Evolutionary conservation across 345 rosid species (phyloP), one percentile per base, ranked within the genome.

Genomic region (Pugionium dolabratum): DNA sequence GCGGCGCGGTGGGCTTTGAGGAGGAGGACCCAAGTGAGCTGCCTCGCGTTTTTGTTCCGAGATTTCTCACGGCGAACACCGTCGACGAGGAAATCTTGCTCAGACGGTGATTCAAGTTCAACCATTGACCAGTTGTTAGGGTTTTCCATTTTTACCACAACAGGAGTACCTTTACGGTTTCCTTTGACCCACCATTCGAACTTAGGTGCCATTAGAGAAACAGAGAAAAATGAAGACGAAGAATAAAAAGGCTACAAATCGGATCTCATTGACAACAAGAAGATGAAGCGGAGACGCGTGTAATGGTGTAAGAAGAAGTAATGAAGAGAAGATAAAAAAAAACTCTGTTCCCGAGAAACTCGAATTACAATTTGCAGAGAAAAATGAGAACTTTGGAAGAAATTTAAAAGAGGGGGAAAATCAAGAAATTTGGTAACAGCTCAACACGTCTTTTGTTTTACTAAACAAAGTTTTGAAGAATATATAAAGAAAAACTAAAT

Each of bases 111-210:
- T 59, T 93, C 89, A 2, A 93, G 84, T 76, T 93, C 97, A 7
- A 86, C 86, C 96, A 93, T 90, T 28, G 97, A 90, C 99, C 99
- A 93, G 78, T 90, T 93, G 79, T 93, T 90, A 2, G 99, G 99
- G 73, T 93, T 90, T 70, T 93, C 96, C 97, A 93, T 90, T 75
- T 90, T 93, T 34, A 93, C 89, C n/a, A 93, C 96, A 3, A 93
- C 99, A 27, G 99, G 92, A 1, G 99, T 93, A 2, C 99, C 97
- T 73, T 81, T 81, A 59, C 84, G 92, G 33, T 66, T 81, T 34
- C 72, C 80, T 70, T 82, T 85, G 6, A 76, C 82, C 95, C 96
- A 88, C 96, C 96, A 93, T 66, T 80, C 89, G 54, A 86, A 86
- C 36, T 84, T 81, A 9, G 88, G 87, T 10, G 91, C 87, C 98